Evolutionary conservation across 1,139 yeast species (phyloP), one percentile per base, ranked within the genome.

Genomic region (Meyerozyma elateridarum): DNA sequence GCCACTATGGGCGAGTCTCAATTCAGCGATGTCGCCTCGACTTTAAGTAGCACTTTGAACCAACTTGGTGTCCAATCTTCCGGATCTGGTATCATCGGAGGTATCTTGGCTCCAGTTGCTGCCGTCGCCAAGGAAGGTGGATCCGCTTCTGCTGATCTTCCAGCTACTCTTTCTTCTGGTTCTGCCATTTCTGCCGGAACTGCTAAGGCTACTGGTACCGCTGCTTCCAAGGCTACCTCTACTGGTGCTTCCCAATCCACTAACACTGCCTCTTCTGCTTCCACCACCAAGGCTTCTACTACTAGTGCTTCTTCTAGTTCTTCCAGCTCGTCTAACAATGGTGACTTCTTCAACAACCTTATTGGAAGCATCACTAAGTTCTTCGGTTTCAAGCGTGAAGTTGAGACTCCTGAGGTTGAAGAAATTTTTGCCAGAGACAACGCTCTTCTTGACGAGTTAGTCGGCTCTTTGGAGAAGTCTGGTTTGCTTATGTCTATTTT

Each of bases 401-500:
- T 24, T 5, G 18, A 17, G 4, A n/a, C n/a, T n/a, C n/a, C n/a
- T n/a, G n/a, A n/a, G n/a, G 11, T 24, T 8, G 27, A 24, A 18
- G 12, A 24, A n/a, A n/a, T 24, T 13, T 17, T 24, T 4, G 27
- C 17, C 18, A 24, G 27, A 24, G 27, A 24, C n/a, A 24, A 14
- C 15, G 6, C 4, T 3, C 27, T 24, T 24, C 27, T 24, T 9
- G 11, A 24, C 27, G 13, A 24, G 8, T 24, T 24, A 18, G 9
- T 24, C 9, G 27, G 27, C 20, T 54, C 61, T 2, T 47, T 57
- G 36, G 41, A 48, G 14, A 55, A 52, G 40, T 56, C 61, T 5
- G 63, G 63, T 14, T 49, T 57, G 31, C 61, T 48, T 22, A 47
- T 54, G 11, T 53, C 57, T 5, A 42, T 55, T 20, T 37, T 52